These are phyloP conservation scores for Cryptococcus sp. DNA, from an alignment of 1,284 basidiomycete species.

Conservation along the genomic window DNA sequence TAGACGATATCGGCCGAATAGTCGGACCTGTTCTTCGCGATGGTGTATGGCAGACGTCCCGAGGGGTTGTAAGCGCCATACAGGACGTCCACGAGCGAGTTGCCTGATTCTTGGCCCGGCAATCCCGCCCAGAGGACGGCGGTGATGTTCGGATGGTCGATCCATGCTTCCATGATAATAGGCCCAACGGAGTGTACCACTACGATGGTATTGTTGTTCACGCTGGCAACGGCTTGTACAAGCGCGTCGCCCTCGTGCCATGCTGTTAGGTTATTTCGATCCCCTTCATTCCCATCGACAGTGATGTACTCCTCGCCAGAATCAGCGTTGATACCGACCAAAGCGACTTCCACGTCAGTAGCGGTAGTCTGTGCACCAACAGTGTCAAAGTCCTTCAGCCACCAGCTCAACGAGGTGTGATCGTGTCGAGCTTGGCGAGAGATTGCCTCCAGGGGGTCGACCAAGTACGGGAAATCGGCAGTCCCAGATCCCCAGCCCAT, in stretches of 20 bases:
- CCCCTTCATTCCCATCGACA: constrained; percentile 66
- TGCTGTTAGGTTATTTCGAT: constrained; percentile 76
- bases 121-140: constrained; percentile 56
- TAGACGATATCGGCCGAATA: constrained; percentile 60
- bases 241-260: constrained; percentile 71
- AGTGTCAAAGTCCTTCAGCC: constrained; percentile 67
- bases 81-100: constrained; percentile 65
- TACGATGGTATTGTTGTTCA: constrained; percentile 72
- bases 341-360: constrained; percentile 61
- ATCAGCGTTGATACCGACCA: constrained; percentile 68
- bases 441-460: constrained; percentile 68
- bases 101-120: constrained; percentile 75
- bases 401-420: constrained; percentile 57
- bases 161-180: constrained; percentile 72
- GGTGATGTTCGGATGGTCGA: constrained; percentile 64
- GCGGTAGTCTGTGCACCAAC: constrained; percentile 60
- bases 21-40: constrained; percentile 67
- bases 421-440: constrained; percentile 61
- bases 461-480: constrained; percentile 56
- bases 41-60: constrained; percentile 76
- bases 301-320: constrained; percentile 76
- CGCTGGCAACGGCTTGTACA: constrained; percentile 48
- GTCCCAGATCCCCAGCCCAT: constrained; percentile 80
- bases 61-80: constrained; percentile 66
- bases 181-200: constrained; percentile 76